These are phyloP conservation scores for Cadophora gregata DNA, from an alignment of 2,329 filamentous ascomycete genomes.

Conservation along the genomic window DNA sequence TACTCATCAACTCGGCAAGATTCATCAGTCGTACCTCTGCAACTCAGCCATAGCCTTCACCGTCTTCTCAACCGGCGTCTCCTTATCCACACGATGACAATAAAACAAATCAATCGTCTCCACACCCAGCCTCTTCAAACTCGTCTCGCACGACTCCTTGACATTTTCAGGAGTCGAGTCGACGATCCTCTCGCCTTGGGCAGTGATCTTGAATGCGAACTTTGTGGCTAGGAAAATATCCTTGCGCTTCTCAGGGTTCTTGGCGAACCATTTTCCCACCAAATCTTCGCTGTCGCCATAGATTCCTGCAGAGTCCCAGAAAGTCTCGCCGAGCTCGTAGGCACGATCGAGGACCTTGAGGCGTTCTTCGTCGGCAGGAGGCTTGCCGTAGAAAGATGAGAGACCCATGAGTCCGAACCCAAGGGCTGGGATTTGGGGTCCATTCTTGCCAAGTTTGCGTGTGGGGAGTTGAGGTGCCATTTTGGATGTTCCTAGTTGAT, in stretches of 20 bases:
- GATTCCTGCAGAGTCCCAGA: conserved; percentile 47
- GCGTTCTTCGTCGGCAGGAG: conserved; percentile 45
- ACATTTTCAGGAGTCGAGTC: conserved; percentile 37
- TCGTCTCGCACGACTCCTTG: conserved; percentile 47
- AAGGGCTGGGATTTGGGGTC: conserved; percentile 37
- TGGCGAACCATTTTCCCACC: conserved; percentile 54
- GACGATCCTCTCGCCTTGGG: conserved; percentile 48
- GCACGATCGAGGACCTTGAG: conserved; percentile 50
- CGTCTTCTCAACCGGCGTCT: conserved; percentile 52
- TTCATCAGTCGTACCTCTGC: conserved; percentile 36
- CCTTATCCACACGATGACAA: conserved; percentile 49
- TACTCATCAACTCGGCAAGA: neutral
- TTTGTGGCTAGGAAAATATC: conserved; percentile 55
- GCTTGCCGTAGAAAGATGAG: conserved; percentile 26
- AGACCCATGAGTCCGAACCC: conserved; percentile 40
- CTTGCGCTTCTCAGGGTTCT: conserved; percentile 47
- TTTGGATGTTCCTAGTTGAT: neutral
- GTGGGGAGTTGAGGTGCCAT: conserved; percentile 37
- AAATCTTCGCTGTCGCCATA: conserved; percentile 53
- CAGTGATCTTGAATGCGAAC: neutral
- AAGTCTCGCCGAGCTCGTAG: conserved; percentile 47
- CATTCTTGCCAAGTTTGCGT: conserved; percentile 38
- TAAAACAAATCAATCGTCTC: conserved; percentile 48
- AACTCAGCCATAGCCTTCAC: conserved; percentile 50
- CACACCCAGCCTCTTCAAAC: conserved; percentile 49